Conservation (phyloP, 345 rosid genomes). For the Sisymbrium irio region DNA sequence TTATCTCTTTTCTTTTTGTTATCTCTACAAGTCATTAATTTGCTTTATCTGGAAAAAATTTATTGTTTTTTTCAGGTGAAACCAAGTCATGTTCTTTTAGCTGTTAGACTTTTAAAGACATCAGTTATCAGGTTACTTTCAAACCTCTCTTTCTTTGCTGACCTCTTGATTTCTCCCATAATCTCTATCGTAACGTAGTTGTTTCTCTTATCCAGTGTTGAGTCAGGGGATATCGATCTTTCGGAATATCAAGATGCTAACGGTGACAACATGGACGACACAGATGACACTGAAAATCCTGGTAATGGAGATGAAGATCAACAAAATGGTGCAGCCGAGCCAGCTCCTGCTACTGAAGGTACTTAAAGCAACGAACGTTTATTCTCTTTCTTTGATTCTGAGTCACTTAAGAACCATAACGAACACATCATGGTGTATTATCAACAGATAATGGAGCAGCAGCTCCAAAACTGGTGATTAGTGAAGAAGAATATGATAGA, state of each 20-base stretch:
- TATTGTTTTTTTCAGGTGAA: slow-evolving; percentile 48
- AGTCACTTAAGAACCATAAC: slow-evolving; percentile 13
- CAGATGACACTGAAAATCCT: slow-evolving; percentile 26
- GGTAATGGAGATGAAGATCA: slow-evolving; percentile 16
- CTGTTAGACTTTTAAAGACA: slow-evolving; percentile 72
- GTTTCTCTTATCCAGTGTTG: slow-evolving; percentile 46
- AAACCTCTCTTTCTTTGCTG: background rate
- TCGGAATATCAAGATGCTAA: slow-evolving; percentile 84
- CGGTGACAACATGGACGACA: slow-evolving; percentile 34
- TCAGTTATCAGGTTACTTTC: slow-evolving; percentile 63
- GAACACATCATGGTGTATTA: background rate
- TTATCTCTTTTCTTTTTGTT: background rate
- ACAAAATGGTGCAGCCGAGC: slow-evolving; percentile 40
- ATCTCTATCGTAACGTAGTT: background rate
- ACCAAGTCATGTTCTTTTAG: slow-evolving; percentile 67
- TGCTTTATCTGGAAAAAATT: background rate
- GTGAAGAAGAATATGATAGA: slow-evolving; percentile 84
- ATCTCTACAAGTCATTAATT: background rate
- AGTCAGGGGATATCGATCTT: slow-evolving; percentile 89
- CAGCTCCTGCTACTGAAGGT: slow-evolving; percentile 57
- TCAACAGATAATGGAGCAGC: slow-evolving; percentile 47
- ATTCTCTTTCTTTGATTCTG: background rate
- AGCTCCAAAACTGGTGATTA: slow-evolving; percentile 55
- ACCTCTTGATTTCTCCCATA: background rate
- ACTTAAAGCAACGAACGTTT: background rate